These are phyloP conservation scores for Petrea volubilis DNA, from an alignment of 257 asterid species.

Conservation along the genomic window DNA sequence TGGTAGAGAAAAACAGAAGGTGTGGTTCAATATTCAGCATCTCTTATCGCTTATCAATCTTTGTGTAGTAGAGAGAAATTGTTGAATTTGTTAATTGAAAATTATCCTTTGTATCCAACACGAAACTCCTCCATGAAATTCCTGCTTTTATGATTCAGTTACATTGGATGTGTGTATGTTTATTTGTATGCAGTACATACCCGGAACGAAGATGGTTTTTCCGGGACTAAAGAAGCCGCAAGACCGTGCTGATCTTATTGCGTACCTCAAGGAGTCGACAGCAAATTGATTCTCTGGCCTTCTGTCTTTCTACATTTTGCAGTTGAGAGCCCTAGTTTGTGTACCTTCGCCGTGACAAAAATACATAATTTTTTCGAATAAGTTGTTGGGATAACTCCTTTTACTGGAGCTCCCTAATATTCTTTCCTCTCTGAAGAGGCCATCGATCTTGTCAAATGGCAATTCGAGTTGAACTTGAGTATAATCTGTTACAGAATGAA, in stretches of 20 bases:
- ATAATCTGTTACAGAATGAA: background rate
- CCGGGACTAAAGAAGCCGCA: constrained; percentile 95
- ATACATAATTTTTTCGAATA: constrained; percentile 22
- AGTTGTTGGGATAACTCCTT: constrained; percentile 15
- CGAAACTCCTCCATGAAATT: no score
- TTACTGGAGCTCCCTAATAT: constrained; percentile 5
- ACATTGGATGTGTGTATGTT: background rate
- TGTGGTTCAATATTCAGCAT: no score
- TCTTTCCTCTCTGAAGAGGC: constrained; percentile 23
- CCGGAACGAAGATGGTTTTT: constrained; percentile 94
- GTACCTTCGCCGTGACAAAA: constrained; percentile 13
- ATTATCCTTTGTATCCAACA: no score
- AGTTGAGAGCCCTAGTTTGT: constrained; percentile 24
- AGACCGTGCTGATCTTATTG: constrained; percentile 81
- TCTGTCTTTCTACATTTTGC: constrained; percentile 28
- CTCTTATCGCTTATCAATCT: no score
- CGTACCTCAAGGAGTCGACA: constrained; percentile 74
- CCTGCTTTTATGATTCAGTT: background rate
- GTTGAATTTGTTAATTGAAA: background rate
- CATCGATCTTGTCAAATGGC: constrained; percentile 20
- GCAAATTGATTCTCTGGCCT: constrained; percentile 12
- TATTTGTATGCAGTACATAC: constrained; percentile 62
- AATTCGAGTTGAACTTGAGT: constrained; percentile 15
- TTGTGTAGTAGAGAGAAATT: no score
- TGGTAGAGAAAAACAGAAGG: no score